These are phyloP conservation scores for Datisca glomerata DNA, from an alignment of 306 rosid genomes.

Conservation along the genomic window DNA sequence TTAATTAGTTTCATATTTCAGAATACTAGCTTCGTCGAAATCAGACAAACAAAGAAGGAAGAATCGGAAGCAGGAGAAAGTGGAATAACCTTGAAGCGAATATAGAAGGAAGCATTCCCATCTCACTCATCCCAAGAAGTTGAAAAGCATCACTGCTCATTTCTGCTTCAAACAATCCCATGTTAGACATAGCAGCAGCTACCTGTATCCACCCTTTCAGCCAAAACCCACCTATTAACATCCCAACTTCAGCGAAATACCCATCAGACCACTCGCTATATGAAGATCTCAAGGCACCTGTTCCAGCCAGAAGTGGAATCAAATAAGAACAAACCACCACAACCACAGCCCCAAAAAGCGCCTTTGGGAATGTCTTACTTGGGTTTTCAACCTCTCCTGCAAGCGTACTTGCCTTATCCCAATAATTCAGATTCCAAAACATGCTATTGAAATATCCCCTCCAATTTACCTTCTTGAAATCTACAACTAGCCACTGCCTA, in stretches of 20 bases:
- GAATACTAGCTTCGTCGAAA: no score
- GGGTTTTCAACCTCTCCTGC: constrained; percentile 89
- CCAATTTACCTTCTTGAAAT: constrained; percentile 49
- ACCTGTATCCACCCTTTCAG: constrained; percentile 88
- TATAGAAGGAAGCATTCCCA: constrained; percentile 80
- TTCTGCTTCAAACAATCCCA: constrained; percentile 89
- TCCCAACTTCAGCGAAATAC: constrained; percentile 72
- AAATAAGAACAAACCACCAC: constrained; percentile 69
- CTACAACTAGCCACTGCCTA: constrained; percentile 39
- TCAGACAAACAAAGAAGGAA: background rate
- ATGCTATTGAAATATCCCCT: constrained; percentile 64
- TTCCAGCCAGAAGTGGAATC: constrained; percentile 86
- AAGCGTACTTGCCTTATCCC: constrained; percentile 94
- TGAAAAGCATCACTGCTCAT: constrained; percentile 89
- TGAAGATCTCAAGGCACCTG: constrained; percentile 50
- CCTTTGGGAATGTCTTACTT: constrained; percentile 61
- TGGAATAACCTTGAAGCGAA: constrained; percentile 61
- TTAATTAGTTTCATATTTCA: no score
- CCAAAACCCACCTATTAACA: constrained; percentile 83
- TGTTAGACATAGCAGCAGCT: constrained; percentile 80
- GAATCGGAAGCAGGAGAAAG: background rate
- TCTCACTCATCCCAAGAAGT: constrained; percentile 89
- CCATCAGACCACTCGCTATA: constrained; percentile 76
- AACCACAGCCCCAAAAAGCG: constrained; percentile 67
- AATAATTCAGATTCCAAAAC: constrained; percentile 91